These are phyloP conservation scores for Cucurbitaria berberidis DNA, from an alignment of 2,329 filamentous ascomycete genomes.

Conservation along the genomic window DNA sequence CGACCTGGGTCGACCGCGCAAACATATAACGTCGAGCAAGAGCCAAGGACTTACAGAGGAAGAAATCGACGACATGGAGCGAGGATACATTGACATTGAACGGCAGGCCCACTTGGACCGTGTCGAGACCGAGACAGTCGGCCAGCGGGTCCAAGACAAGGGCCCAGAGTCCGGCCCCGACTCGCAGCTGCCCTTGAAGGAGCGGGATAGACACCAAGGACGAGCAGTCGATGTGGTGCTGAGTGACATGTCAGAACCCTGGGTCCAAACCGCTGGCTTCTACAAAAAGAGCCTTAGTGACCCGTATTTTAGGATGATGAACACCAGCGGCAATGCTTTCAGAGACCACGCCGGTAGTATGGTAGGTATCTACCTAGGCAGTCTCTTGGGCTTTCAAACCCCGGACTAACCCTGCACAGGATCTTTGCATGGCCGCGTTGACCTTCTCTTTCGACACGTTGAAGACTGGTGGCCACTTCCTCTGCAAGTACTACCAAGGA, in stretches of 20 bases:
- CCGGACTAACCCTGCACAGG: conserved; percentile 60
- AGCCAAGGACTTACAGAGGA: conserved; percentile 45
- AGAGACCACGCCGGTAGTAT: conserved; percentile 93
- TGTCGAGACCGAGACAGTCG: conserved; percentile 23
- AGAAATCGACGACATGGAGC: conserved; percentile 50
- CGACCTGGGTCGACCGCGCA: conserved; percentile 60
- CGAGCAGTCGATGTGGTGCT: conserved; percentile 87
- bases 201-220: conserved; percentile 51
- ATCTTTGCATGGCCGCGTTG: conserved; percentile 86
- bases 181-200: conserved; percentile 35
- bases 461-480: conserved; percentile 81
- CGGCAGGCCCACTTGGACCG: conserved; percentile 52
- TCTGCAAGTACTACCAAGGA: conserved; percentile 98
- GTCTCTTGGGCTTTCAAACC: no score
- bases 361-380: conserved; percentile 67
- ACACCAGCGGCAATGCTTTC: conserved; percentile 87
- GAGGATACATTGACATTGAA: conserved; percentile 72
- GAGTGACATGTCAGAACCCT: conserved; percentile 99
- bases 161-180: conserved; percentile 33
- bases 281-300: conserved; percentile 91
- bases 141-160: conserved; percentile 12
- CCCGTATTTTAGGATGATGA: conserved; percentile 98
- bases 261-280: conserved; percentile 79
- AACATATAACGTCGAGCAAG: conserved; percentile 32
- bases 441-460: conserved; percentile 86